Conservation (phyloP, 257 asterid genomes). For the Pogostemon cablin region DNA sequence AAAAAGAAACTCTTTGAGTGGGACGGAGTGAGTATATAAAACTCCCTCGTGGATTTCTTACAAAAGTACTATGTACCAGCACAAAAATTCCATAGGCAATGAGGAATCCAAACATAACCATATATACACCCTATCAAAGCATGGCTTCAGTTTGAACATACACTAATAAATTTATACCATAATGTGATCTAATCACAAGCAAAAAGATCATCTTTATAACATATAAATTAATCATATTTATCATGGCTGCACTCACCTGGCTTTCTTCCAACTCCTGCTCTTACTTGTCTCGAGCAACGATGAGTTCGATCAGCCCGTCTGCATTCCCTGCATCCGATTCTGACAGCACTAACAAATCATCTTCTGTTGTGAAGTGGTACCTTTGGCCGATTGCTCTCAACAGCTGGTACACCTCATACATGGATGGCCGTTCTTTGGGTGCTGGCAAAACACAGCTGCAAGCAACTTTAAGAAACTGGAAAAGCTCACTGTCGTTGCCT, state of each 20-base stretch:
- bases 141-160: conserved; percentile 15
- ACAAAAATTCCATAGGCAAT: neutral
- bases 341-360: conserved; percentile 46
- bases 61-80: neutral
- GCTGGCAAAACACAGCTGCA: conserved; percentile 67
- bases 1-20: too few relatives aligned
- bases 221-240: conserved; percentile 37
- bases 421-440: conserved; percentile 73
- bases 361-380: conserved; percentile 56
- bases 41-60: too few relatives aligned
- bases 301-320: conserved; percentile 52
- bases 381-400: conserved; percentile 67
- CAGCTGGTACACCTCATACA: conserved; percentile 77
- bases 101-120: conserved; percentile 27
- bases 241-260: conserved; percentile 24
- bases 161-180: neutral
- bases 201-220: neutral
- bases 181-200: conserved; percentile 10
- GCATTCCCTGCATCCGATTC: conserved; percentile 46
- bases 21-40: too few relatives aligned
- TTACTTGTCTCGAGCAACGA: conserved; percentile 54
- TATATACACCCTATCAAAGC: conserved; percentile 24
- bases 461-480: conserved; percentile 74
- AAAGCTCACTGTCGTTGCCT: conserved; percentile 61
- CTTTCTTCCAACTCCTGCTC: conserved; percentile 24